Evolutionary conservation across 129 eudicot species (phyloP).

Genomic region (Saposhnikovia divaricata): DNA sequence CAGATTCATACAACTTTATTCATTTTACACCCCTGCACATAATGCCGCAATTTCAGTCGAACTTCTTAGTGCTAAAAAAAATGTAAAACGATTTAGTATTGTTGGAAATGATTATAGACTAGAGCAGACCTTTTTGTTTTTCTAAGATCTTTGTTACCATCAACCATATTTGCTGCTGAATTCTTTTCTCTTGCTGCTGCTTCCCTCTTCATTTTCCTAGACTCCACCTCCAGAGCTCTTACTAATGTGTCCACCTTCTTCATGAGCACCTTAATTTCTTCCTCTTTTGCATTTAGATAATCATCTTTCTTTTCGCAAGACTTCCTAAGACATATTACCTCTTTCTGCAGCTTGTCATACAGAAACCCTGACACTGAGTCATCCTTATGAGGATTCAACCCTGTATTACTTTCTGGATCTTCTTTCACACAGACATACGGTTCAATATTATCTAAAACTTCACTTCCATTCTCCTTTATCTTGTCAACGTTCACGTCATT

Average conservation of each 20-base stretch:
- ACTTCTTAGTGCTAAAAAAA: not conserved
- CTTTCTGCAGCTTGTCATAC: constrained; percentile 85
- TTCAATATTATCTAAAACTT: constrained; percentile 17
- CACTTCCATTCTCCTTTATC: constrained; percentile 22
- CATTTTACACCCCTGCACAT: constrained; percentile 16
- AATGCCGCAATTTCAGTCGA: not conserved
- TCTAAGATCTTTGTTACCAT: constrained; percentile 36
- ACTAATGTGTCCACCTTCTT: constrained; percentile 60
- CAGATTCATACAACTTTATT: constrained; percentile 8
- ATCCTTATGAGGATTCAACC: constrained; percentile 22
- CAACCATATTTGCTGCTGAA: constrained; percentile 23
- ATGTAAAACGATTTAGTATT: not conserved
- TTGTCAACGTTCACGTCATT: too few species aligned
- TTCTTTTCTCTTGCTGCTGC: constrained; percentile 44
- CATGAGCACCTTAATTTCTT: constrained; percentile 75
- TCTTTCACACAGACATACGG: constrained; percentile 20
- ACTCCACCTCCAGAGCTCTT: constrained; percentile 66
- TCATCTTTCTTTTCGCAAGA: constrained; percentile 48
- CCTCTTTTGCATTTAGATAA: constrained; percentile 52
- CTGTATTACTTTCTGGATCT: constrained; percentile 20
- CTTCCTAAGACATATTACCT: constrained; percentile 67
- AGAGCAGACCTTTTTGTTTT: constrained; percentile 16
- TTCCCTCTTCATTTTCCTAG: constrained; percentile 67
- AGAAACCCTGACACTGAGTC: constrained; percentile 80
- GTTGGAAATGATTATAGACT: constrained; percentile 1